These are phyloP conservation scores for Gymnopilus junonius DNA, from an alignment of 768 basidiomycete species.

Conservation along the genomic window DNA sequence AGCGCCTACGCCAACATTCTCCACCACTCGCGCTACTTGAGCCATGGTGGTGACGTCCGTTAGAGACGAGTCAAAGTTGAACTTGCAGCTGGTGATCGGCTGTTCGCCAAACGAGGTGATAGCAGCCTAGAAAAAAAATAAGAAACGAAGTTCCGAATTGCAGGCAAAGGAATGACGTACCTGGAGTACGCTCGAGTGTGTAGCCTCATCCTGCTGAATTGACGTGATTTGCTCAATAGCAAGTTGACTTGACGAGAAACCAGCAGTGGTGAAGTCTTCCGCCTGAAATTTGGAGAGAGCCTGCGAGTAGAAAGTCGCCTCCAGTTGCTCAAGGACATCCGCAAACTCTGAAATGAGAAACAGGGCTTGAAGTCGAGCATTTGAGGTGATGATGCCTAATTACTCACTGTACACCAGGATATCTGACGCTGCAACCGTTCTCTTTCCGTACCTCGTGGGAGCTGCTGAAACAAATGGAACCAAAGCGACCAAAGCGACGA, in stretches of 20 bases:
- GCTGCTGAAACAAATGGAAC: constrained; percentile 52
- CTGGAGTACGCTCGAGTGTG: constrained; percentile 61
- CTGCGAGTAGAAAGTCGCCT: constrained; percentile 69
- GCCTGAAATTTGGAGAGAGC: constrained; percentile 67
- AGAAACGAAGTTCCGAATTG: not conserved
- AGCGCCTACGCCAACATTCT: constrained; percentile 75
- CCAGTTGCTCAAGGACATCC: constrained; percentile 74
- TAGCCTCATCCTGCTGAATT: constrained; percentile 66
- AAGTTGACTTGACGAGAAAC: constrained; percentile 58
- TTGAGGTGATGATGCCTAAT: not conserved
- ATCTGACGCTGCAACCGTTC: constrained; percentile 43
- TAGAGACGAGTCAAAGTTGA: constrained; percentile 68
- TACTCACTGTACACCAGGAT: constrained; percentile 65
- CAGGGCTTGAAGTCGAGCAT: not conserved
- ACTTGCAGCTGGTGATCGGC: constrained; percentile 63
- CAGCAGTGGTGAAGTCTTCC: constrained; percentile 66
- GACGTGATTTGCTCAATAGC: constrained; percentile 62
- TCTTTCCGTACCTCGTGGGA: constrained; percentile 48
- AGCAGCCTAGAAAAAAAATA: constrained; percentile 36
- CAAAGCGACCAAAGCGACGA: constrained; percentile 45
- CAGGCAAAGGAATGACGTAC: constrained; percentile 25
- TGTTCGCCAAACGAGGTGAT: constrained; percentile 57
- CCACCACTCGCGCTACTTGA: constrained; percentile 72
- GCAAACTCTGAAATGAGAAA: constrained; percentile 62
- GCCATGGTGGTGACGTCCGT: constrained; percentile 73